Evolutionary conservation across 139 green algal species (phyloP).

Genomic region (Ostreobium quekettii): DNA sequence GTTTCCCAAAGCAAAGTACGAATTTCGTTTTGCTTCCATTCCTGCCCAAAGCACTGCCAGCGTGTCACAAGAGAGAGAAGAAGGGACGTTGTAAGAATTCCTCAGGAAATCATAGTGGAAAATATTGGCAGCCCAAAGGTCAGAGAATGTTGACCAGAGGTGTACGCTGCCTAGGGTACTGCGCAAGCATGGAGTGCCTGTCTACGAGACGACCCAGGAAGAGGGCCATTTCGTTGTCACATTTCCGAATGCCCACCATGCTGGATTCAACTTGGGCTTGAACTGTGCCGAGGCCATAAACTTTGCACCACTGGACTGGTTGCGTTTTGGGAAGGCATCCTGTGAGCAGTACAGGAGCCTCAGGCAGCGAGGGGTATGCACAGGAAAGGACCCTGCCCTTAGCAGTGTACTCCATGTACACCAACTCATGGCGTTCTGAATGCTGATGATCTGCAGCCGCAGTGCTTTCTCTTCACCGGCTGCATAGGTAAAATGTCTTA

Average conservation of each 20-base stretch:
- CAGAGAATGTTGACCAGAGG: too few relatives aligned
- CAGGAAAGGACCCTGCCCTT: not conserved
- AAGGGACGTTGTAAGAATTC: too few relatives aligned
- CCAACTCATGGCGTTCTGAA: not conserved
- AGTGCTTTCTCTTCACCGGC: too few relatives aligned
- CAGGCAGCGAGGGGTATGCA: conserved; percentile 3
- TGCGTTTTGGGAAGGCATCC: conserved; percentile 40
- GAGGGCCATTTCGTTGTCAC: conserved; percentile 73
- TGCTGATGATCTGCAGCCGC: too few relatives aligned
- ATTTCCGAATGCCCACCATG: conserved; percentile 71
- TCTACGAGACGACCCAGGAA: conserved; percentile 40
- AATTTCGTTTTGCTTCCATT: too few relatives aligned
- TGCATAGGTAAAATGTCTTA: too few relatives aligned
- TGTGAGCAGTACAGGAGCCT: conserved; percentile 35
- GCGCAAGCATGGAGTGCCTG: conserved; percentile 37
- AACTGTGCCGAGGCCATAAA: conserved; percentile 69
- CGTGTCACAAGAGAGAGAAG: too few relatives aligned
- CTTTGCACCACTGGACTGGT: conserved; percentile 77
- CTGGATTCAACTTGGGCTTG: conserved; percentile 56
- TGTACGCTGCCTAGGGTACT: too few relatives aligned
- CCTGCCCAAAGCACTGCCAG: too few relatives aligned
- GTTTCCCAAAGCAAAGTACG: too few relatives aligned
- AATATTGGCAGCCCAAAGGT: too few relatives aligned
- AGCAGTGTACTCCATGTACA: not conserved
- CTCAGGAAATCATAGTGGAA: too few relatives aligned